phyloP scores from a whole-genome alignment of 768 basidiomycete species.

The Suillus clintonianus region DNA sequence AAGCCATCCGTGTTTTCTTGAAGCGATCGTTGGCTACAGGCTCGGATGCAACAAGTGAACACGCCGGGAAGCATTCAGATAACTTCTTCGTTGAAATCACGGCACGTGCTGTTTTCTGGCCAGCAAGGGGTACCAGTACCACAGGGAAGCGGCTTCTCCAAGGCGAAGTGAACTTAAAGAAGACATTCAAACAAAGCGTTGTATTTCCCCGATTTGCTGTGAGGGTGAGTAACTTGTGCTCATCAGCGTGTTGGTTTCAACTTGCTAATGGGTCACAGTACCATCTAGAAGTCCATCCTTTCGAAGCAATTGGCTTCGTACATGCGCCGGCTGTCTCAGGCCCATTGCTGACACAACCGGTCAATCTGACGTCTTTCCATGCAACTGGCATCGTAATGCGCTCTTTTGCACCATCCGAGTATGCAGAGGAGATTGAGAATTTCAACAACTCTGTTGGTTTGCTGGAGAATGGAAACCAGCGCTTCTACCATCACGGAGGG shows the following conservation, averaged over 20 bases:
- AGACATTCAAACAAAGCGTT: slow-evolving; percentile 43
- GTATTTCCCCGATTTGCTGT: slow-evolving; percentile 48
- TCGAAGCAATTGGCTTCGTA: slow-evolving; percentile 45
- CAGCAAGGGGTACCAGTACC: slow-evolving; percentile 22
- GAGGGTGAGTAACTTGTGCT: slow-evolving; percentile 37
- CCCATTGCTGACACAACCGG: slow-evolving; percentile 41
- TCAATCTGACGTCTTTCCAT: slow-evolving; percentile 42
- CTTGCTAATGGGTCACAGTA: slow-evolving; percentile 37
- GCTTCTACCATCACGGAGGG: slow-evolving; percentile 36
- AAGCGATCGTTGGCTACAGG: slow-evolving; percentile 51
- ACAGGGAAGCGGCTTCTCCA: slow-evolving; percentile 39
- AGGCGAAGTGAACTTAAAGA: slow-evolving; percentile 55
- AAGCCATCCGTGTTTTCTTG: slow-evolving; percentile 43
- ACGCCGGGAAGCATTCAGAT: slow-evolving; percentile 40
- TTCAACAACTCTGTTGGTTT: slow-evolving; percentile 54
- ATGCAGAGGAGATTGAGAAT: slow-evolving; percentile 44
- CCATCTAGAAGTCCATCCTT: slow-evolving; percentile 42
- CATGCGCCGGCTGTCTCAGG: slow-evolving; percentile 18
- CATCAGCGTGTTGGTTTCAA: not conserved
- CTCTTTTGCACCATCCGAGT: slow-evolving; percentile 57
- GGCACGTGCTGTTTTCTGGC: slow-evolving; percentile 54
- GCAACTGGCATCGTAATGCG: slow-evolving; percentile 40
- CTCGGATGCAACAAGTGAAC: slow-evolving; percentile 44
- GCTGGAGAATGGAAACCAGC: slow-evolving; percentile 58
- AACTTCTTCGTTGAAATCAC: slow-evolving; percentile 46